A percentile compares a stretch with the other conserved stretches of the same genome.
Evolutionary conservation across 495 filamentous ascomycete species (phyloP).

Genomic region (Trichoderma erinaceum): DNA sequence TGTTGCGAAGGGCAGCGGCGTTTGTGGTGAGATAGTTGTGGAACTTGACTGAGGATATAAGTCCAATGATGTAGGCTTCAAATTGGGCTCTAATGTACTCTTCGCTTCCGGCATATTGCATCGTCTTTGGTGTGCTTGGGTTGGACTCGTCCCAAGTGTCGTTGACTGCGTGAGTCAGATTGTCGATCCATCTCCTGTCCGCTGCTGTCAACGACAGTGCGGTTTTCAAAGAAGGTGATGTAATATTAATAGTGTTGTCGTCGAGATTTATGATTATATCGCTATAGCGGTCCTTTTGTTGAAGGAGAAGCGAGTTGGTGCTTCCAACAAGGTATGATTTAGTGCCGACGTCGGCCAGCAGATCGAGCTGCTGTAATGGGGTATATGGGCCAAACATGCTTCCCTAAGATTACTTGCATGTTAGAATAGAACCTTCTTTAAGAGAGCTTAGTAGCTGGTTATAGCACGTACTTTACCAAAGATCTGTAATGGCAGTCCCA

Average conservation of each 20-base stretch:
- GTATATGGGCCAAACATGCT: slow-evolving; percentile 97
- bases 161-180: slow-evolving; percentile 83
- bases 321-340: slow-evolving; percentile 97
- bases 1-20: slow-evolving; percentile 50
- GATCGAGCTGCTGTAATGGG: slow-evolving; percentile 88
- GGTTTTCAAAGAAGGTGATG: slow-evolving; percentile 66
- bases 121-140: slow-evolving; percentile 79
- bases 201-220: slow-evolving; percentile 77
- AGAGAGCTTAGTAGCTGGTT: not conserved
- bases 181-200: slow-evolving; percentile 94
- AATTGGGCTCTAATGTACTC: slow-evolving; percentile 98
- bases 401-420: slow-evolving; percentile 45
- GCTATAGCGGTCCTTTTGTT: slow-evolving; percentile 95
- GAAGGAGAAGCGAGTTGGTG: slow-evolving; percentile 87
- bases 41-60: slow-evolving; percentile 85
- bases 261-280: slow-evolving; percentile 97
- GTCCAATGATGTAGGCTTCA: slow-evolving; percentile 89
- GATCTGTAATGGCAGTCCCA: slow-evolving; percentile 90
- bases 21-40: slow-evolving; percentile 66
- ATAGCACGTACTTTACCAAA: slow-evolving; percentile 69
- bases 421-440: not conserved
- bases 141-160: slow-evolving; percentile 95
- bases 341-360: slow-evolving; percentile 88
- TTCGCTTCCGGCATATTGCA: slow-evolving; percentile 93
- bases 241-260: slow-evolving; percentile 78